Evolutionary conservation across 768 basidiomycete species (phyloP), one percentile per base, ranked within the genome.

Genomic region (Tricholoma saponaceum): DNA sequence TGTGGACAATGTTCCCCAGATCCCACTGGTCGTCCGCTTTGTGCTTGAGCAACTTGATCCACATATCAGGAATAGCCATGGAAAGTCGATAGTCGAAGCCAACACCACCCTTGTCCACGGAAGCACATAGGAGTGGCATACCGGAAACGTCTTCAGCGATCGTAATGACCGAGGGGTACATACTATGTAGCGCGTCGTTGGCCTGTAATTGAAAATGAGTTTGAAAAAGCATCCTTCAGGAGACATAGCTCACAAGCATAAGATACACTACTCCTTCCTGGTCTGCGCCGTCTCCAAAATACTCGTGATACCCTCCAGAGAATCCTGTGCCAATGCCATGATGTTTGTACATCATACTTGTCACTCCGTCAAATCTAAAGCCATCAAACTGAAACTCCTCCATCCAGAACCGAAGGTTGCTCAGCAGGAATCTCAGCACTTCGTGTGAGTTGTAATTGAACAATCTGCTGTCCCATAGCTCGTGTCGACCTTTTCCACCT

Each of bases 31-130:
- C 83, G 69, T 99, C 97, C 2, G 72, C 60, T 67, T 83, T 84
- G 75, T 99, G 97, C 70, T 98, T 99, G 63, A 98, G 83, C 25
- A 98, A 79, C 73, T 99, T 98, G 79, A 99, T 99, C 94, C 95
- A 99, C 95, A 96, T 98, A 72, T 99, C 97, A 2, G 97, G 97
- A 52, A 99, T 83, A 20, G 97, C 97, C 97, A 98, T 99, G 26
- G 94, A 93, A 47, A 99, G 78, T 30, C 97, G 89, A 72, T 98
- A 99, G 75, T 99, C 97, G 74, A 98, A 99, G 4, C 96, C 97
- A 52, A 99, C 78, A 13, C 97, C 97, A 47, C 96, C 97, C 58
- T 86, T 79, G 39, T 76, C 65, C 35, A 89, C 87, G 2, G 94
- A 85, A 10, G 83, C 75, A 65, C 96, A 87, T 18, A 99, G 86